Conservation (phyloP, 225 moss, liverwort and hornwort genomes). For the Takakia lepidozioides region DNA sequence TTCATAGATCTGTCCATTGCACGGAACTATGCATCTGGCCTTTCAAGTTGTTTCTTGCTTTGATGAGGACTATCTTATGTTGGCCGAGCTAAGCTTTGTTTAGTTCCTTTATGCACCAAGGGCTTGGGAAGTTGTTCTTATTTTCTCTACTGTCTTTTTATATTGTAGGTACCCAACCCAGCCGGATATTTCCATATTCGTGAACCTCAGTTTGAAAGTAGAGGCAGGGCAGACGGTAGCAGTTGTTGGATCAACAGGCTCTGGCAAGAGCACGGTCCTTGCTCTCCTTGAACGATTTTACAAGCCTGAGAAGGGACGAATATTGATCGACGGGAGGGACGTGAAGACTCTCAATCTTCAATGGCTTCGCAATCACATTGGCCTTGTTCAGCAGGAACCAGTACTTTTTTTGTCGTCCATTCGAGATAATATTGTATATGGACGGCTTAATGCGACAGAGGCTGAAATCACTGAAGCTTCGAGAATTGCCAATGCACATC, state of each 20-base stretch:
- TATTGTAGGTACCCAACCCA: constrained; percentile 55
- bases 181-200: constrained; percentile 50
- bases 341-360: constrained; percentile 39
- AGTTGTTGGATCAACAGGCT: constrained; percentile 53
- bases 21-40: background rate
- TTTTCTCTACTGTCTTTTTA: constrained; percentile 1
- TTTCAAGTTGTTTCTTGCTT: background rate
- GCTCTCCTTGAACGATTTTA: constrained; percentile 54
- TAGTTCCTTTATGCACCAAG: background rate
- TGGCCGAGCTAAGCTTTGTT: background rate
- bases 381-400: constrained; percentile 59
- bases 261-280: constrained; percentile 63
- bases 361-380: constrained; percentile 59
- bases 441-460: constrained; percentile 59
- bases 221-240: constrained; percentile 55
- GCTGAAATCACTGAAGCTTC: constrained; percentile 63
- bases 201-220: constrained; percentile 47
- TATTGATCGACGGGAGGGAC: constrained; percentile 58
- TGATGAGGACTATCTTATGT: background rate
- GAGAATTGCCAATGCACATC: constrained; percentile 60
- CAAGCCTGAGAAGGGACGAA: constrained; percentile 44
- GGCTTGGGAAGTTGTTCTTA: constrained; percentile 6
- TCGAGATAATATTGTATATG: constrained; percentile 59
- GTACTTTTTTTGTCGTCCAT: constrained; percentile 61
- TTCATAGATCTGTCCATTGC: no score